Evolutionary conservation across 2,329 filamentous ascomycete species (phyloP), one percentile per base, ranked within the genome.

Genomic region (Monosporascus sp.): DNA sequence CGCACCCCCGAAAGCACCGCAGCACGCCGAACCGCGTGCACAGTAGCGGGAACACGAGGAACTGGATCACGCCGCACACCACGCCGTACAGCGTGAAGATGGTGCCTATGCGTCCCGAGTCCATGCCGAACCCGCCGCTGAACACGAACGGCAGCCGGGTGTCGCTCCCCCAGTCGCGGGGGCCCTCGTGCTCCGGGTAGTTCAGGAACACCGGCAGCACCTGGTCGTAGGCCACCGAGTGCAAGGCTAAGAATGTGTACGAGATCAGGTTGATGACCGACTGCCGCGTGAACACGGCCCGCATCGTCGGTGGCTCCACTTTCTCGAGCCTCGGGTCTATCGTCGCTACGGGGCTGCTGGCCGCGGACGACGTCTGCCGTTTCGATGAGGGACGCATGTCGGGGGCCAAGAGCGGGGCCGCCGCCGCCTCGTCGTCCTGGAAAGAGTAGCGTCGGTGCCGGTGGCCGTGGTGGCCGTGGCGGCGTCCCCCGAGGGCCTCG

Each of bases 181-280:
- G 81, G 53, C 82, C 78, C 47, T 80, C 71, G 37, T 80, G 70
- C 5, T 77, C 65, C 0, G 88, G 87, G 59, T 90, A 87, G 70
- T 96, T 89, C 64, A 97, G 80, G 68, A 96, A 96, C 1, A 97
- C 90, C 3, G 91, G 89, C 1, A 97, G 81, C 2, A 93, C 78
- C 65, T 96, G 91, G 70, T 97, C 93, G 65, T 86, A 97, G 1
- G 90, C 86, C 40, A 95, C 84, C 0, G 84, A 86, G 70, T 96
- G 91, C 48, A 95, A 79, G 0, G 91, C 88, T 19, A 97, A 78
- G 49, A 94, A 77, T 1, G 87, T 87, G 70, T 97, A 97, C 0
- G 86, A 80, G 2, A 89, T 57, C 1, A 97, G 77, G 59, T 92
- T 89, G 52, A 94, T 77, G 35, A 80, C 78, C 1, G 89, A 89